Base-by-base conservation (phyloP, 208 protist species). In the Phytomonas francai region DNA sequence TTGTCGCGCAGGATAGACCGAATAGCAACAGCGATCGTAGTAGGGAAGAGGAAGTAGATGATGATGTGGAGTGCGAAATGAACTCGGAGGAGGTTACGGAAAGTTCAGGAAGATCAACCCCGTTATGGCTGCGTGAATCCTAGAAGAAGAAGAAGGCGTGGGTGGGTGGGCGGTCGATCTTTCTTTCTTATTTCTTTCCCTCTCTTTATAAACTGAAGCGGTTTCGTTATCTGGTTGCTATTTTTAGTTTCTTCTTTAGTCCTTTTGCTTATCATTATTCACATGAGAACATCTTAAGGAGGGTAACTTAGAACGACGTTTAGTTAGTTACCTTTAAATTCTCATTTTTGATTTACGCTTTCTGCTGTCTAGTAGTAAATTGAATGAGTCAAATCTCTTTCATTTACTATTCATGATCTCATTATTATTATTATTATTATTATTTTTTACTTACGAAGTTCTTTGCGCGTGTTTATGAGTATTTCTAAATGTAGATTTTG, bases 31-130 rank as follows among this genome's bases (percentile, higher is more conserved):
- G 30, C 6, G 27, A 33, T 34, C 11, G 65, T 2, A 16, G 27
- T n/a, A 59, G 28, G 4, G 3, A 36, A 14, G 42, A 54, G 62
- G 58, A 42, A 0, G 68, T 25, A 30, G n/a, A 65, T 33, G 65
- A 64, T 36, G 31, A 29, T 27, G 51, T 14, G 19, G 29, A 31
- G 39, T 6, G 19, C 19, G 58, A 49, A n/a, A 70, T 74, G 2
- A 70, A 60, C 22, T 27, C 67, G 0, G 75, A 74, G 14, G 75
- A 73, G 8, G 49, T 76, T 7, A 49, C 39, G n/a, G 74, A 71
- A 36, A 68, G 63, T 8, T 82, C 76, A 22, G 77, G 74, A 4
- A 65, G 77, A 28, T 73, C 65, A 5, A 86, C 80, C 1, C 80
- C 80, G 7, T 56, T 62, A 28, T 86, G 80, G 80, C 62, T 86